Evolutionary conservation across 1,284 basidiomycete species (phyloP), one percentile per base, ranked within the genome.

Genomic region (Papiliotrema laurentii): DNA sequence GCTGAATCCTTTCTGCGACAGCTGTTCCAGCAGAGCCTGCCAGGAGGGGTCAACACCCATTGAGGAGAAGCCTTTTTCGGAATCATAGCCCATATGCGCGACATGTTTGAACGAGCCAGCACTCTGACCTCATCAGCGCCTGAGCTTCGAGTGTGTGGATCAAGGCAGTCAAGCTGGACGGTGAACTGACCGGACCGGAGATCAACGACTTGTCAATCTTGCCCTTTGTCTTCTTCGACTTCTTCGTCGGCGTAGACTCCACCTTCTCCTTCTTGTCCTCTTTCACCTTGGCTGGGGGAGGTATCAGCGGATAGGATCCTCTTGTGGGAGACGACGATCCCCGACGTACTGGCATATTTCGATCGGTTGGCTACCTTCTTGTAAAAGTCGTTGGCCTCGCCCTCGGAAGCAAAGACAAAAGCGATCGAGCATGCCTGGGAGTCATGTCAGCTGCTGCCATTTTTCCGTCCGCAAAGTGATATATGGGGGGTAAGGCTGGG

Each of bases 71-170:
- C 92, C 92, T 34, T 83, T 82, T 59, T 94, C 83, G 0, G 82
- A 72, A 60, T 94, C 87, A 71, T 87, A 97, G 22, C 92, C 92
- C 88, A 98, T 96, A 68, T 97, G 93, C 0, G 88, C 90, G 38
- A 96, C 81, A 66, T 97, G 93, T 57, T 83, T 81, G 78, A 97
- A 97, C 4, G 86, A 86, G 18, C 84, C 85, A 2, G 75, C 68
- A 16, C 82, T 68, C 68, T 71, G 52, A 13, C n/a, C 28, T 41
- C 35, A 25, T 5, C 25, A 35, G 37, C 25, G 31, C 14, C 38
- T 36, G 35, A 42, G 26, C 26, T 31, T 35, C 19, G 22, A 16
- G 18, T 16, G 9, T 9, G 19, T 18, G 28, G 4, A 18, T 9
- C 5, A 36, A 22, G 16, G n/a, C 30, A 9, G 10, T 47, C 11